Evolutionary conservation across 352 stramenopile species (phyloP), one percentile per base, ranked within the genome.

Genomic region (Phytophthora melonis): DNA sequence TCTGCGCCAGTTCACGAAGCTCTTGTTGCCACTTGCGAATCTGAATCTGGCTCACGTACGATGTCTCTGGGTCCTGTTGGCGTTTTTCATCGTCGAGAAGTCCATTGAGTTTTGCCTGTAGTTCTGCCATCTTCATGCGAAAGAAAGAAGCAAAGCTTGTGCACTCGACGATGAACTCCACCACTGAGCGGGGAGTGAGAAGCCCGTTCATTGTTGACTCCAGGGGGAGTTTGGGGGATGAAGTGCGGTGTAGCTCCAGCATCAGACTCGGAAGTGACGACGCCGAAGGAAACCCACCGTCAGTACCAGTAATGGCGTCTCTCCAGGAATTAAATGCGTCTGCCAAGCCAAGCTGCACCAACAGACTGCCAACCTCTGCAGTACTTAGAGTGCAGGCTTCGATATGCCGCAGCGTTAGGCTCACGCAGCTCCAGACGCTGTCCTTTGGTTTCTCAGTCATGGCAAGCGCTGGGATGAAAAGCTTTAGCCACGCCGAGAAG

Each of bases 131-230:
- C 61, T 75, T 75, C 1, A 19, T 9, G 7, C 34, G 5, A 52
- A 63, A 75, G 54, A 71, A 70, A n/a, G 43, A 23, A 2, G 36
- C 39, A 5, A 75, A 70, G 30, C 58, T 67, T 6, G 57, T 66
- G n/a, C 39, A 66, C 10, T 75, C 55, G 0, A 75, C 19, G 5
- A 75, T 47, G 11, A 75, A 70, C 25, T 75, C 68, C 10, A 75
- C 68, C 9, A 75, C 34, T 13, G 18, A 8, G 18, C n/a, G 50
- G 0, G 63, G 30, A 0, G 57, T 36, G 6, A 65, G n/a, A 30
- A 76, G 50, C 3, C 1, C 16, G 7, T 63, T 14, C 58, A 69
- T 62, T 7, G 21, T 60, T 27, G 23, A 39, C 6, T 70, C 68
- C 6, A 68, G 3, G 1, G 18, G 25, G 9, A 45, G 10, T 6